A percentile compares a stretch with the other conserved stretches of the same genome.
Conservation (phyloP, 768 basidiomycete species). For the Peribolospora kevripleyi region DNA sequence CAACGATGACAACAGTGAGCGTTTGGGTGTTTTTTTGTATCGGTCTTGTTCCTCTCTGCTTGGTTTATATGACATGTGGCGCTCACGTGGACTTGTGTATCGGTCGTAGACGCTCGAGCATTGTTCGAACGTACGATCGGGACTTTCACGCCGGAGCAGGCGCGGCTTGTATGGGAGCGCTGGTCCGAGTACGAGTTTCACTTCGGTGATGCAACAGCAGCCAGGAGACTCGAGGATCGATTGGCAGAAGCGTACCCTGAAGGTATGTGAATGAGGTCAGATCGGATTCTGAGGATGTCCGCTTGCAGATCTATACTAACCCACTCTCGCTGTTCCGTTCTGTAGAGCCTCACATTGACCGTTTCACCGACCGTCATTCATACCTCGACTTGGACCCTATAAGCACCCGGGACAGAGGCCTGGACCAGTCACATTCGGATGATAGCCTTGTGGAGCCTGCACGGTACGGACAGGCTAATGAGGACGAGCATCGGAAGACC, state of each 20-base stretch:
- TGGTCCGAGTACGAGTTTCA: slow-evolving; percentile 92
- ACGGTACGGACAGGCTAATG: not conserved
- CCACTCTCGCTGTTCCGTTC: not conserved
- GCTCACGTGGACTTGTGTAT: slow-evolving; percentile 1
- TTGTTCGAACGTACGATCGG: slow-evolving; percentile 72
- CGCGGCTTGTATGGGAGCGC: slow-evolving; percentile 74
- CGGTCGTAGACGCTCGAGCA: slow-evolving; percentile 59
- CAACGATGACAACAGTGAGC: slow-evolving; percentile 82
- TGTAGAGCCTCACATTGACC: slow-evolving; percentile 67
- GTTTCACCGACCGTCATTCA: slow-evolving; percentile 21
- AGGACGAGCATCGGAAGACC: no score
- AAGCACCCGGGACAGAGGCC: slow-evolving; percentile 66
- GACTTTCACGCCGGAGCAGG: slow-evolving; percentile 45
- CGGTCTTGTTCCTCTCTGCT: not conserved
- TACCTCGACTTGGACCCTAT: slow-evolving; percentile 71
- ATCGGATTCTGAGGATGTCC: not conserved
- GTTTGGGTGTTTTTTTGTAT: not conserved
- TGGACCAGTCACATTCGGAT: slow-evolving; percentile 23
- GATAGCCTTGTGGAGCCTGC: slow-evolving; percentile 2
- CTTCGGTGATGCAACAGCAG: slow-evolving; percentile 71
- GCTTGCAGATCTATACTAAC: not conserved
- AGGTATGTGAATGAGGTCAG: slow-evolving; percentile 27
- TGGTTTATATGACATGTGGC: not conserved
- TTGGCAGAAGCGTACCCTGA: slow-evolving; percentile 68
- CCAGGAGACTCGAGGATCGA: slow-evolving; percentile 68